Base-by-base conservation (phyloP, 2,329 filamentous ascomycete genomes). In the Cercospora sp. region DNA sequence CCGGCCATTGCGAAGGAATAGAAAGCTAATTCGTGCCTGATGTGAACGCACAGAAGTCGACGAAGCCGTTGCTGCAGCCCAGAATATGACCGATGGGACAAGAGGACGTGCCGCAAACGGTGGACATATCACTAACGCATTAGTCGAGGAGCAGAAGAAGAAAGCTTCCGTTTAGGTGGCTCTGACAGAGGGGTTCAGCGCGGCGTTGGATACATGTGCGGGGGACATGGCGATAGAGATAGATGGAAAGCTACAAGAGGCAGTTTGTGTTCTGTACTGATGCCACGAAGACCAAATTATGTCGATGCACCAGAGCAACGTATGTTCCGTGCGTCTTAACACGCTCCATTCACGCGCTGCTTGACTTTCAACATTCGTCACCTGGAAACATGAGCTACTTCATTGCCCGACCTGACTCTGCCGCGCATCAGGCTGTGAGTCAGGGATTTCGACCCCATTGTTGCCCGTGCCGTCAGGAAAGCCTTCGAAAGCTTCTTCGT, bases 31-130 rank as follows among this genome's bases (percentile, higher is more conserved):
- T 59, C 3, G 3, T 60, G 42, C 45, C 48, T 26, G n/a, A 55
- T 20, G 9, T 61, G 30, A 16, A 55, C n/a, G 2, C 65, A 51
- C 64, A 83, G 82, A 83, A 61, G 81, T 83, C 8, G 82, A 84
- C 60, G 79, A 83, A 67, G 81, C 80, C 4, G 80, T 83, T 16
- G 75, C 74, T 13, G 74, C 73, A 2, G 77, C 75, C 1, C 48
- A 75, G 26, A 69, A 74, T 31, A 31, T 9, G 18, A 68, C 74
- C 1, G 82, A 84, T 73, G 81, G 82, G 3, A 85, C 82, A 2
- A 78, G 83, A 8, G 83, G 83, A 1, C 73, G 83, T 36, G 80
- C 80, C 2, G 68, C 75, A 2, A 80, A 81, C 71, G 51, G 51
- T 5, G 82, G 82, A 0, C 71, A 71, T 48, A 83, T 84, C 45